phyloP scores from a whole-genome alignment of 2,329 filamentous ascomycete genomes.

The Fonsecaea erecta region DNA sequence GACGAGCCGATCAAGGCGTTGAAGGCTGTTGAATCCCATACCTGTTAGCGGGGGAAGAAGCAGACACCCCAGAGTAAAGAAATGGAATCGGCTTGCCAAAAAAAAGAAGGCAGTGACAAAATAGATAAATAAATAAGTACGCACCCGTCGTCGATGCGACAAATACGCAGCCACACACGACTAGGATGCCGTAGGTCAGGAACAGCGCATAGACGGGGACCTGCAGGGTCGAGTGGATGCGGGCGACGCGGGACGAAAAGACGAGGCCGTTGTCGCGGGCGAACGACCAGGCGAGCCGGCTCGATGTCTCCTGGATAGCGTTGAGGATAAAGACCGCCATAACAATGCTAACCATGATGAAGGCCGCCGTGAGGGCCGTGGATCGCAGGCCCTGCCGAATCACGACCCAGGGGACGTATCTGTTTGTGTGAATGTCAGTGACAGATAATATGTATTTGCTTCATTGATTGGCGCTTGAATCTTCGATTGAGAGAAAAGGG shows the following conservation, averaged over 20 bases:
- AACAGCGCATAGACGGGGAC: constrained; percentile 39
- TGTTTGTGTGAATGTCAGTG: constrained; percentile 2
- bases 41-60: no score
- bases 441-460: background rate
- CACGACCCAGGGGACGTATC: constrained; percentile 18
- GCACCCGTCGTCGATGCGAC: constrained; percentile 21
- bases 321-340: constrained; percentile 62
- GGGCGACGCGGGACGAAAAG: constrained; percentile 36
- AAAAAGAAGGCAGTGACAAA: no score
- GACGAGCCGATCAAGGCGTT: constrained; percentile 62
- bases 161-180: constrained; percentile 39
- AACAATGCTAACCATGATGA: constrained; percentile 55
- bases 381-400: constrained; percentile 23
- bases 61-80: constrained; percentile 51
- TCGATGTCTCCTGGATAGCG: constrained; percentile 59
- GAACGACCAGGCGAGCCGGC: constrained; percentile 56
- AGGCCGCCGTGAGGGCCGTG: constrained; percentile 16
- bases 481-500: no score
- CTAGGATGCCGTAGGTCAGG: constrained; percentile 32
- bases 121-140: constrained; percentile 43
- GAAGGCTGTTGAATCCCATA: no score
- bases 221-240: constrained; percentile 31
- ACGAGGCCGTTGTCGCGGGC: constrained; percentile 48
- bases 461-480: no score
- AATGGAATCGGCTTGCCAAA: constrained; percentile 40